These are phyloP conservation scores for Scheffersomyces lignicola DNA, from an alignment of 1,139 yeast genomes.

Conservation along the genomic window DNA sequence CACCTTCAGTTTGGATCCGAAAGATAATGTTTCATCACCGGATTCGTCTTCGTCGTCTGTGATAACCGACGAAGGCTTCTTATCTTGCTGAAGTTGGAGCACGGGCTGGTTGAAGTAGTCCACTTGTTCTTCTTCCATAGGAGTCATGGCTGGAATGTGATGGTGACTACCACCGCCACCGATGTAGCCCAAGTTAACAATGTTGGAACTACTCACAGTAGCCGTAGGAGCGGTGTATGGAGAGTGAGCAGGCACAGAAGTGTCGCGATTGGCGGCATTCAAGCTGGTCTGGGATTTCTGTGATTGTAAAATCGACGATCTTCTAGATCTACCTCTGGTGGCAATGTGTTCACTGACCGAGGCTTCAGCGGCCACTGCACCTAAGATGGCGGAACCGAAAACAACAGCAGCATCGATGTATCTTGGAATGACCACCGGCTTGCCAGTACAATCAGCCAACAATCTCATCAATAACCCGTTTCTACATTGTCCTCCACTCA, in stretches of 20 bases:
- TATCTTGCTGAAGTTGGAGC: constrained; percentile 13
- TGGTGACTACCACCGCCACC: constrained; percentile 40
- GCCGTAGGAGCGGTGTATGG: constrained; percentile 80
- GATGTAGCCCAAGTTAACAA: constrained; percentile 50
- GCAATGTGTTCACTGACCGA: constrained; percentile 41
- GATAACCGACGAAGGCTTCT: not conserved
- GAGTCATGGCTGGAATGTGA: constrained; percentile 58
- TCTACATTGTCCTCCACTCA: constrained; percentile 97
- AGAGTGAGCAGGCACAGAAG: constrained; percentile 52
- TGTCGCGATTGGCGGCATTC: constrained; percentile 16
- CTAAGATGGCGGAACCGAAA: constrained; percentile 90
- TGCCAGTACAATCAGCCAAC: constrained; percentile 88
- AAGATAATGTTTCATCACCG: constrained; percentile 52
- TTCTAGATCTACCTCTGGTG: constrained; percentile 38
- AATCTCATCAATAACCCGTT: constrained; percentile 85
- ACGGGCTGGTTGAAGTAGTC: constrained; percentile 47
- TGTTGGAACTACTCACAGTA: constrained; percentile 60
- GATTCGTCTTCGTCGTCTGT: constrained; percentile 30
- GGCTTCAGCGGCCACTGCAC: constrained; percentile 86
- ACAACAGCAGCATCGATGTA: constrained; percentile 97
- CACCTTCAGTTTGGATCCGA: constrained; percentile 55
- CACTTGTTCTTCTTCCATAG: constrained; percentile 45
- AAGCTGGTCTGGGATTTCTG: constrained; percentile 35
- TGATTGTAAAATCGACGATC: constrained; percentile 34
- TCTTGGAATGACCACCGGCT: constrained; percentile 90